These are phyloP conservation scores for Colletotrichum liaoningense DNA, from an alignment of 2,329 filamentous ascomycete species.

Conservation along the genomic window DNA sequence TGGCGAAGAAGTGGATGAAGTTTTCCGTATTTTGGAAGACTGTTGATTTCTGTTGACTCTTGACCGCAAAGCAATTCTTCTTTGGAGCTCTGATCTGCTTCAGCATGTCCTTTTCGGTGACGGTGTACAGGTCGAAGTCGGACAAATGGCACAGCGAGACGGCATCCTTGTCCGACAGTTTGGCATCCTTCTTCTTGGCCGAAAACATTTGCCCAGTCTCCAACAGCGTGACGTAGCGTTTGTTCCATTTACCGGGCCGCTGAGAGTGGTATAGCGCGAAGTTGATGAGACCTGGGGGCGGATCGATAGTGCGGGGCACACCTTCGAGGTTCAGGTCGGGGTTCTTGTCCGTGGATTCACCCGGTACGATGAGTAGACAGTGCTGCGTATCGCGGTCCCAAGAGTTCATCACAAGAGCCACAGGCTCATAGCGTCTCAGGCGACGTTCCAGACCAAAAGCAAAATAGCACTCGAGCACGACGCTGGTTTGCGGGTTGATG, in stretches of 20 bases:
- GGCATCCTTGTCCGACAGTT: conserved; percentile 72
- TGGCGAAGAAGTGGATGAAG: conserved; percentile 92
- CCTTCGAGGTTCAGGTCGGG: conserved; percentile 73
- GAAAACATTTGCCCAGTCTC: conserved; percentile 78
- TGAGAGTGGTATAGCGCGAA: conserved; percentile 85
- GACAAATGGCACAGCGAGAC: conserved; percentile 84
- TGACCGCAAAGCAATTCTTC: conserved; percentile 86
- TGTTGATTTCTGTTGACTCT: conserved; percentile 89
- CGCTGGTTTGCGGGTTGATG: conserved; percentile 73
- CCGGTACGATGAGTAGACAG: conserved; percentile 73
- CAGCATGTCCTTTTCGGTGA: conserved; percentile 74
- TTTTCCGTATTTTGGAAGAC: conserved; percentile 86
- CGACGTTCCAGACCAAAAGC: conserved; percentile 84
- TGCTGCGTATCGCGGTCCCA: conserved; percentile 90
- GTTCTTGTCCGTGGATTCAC: conserved; percentile 65
- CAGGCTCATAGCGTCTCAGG: conserved; percentile 84
- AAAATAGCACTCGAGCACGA: conserved; percentile 83
- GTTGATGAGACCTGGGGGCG: conserved; percentile 71
- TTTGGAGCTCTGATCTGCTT: conserved; percentile 86
- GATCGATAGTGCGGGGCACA: conserved; percentile 67
- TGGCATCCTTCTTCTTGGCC: conserved; percentile 76
- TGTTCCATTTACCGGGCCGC: conserved; percentile 87
- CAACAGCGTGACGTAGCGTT: conserved; percentile 81
- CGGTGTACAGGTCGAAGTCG: conserved; percentile 91
- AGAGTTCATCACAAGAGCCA: conserved; percentile 90